phyloP scores from a whole-genome alignment of 2,329 filamentous ascomycete genomes.

The Raffaelea ambrosiae region DNA sequence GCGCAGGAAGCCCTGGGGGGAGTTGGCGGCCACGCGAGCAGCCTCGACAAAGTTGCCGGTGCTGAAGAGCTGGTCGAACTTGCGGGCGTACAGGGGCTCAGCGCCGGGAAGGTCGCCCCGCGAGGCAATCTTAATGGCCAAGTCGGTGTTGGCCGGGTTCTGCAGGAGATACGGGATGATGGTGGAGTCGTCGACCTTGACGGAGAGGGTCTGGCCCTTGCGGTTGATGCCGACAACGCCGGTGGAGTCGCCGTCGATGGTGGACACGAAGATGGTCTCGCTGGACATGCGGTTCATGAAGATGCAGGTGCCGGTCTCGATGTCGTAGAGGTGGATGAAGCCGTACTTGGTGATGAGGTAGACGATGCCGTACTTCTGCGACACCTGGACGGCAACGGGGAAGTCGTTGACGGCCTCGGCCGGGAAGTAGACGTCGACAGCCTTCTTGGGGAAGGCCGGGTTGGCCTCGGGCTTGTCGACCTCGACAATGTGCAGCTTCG shows the following conservation, averaged over 20 bases:
- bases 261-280: slow-evolving; percentile 96
- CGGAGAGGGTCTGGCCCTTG: slow-evolving; percentile 92
- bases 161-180: slow-evolving; percentile 93
- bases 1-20: slow-evolving; percentile 87
- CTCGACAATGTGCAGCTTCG: slow-evolving; percentile 96
- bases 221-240: slow-evolving; percentile 94
- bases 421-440: slow-evolving; percentile 96
- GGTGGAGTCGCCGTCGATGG: slow-evolving; percentile 70
- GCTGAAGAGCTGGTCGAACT: slow-evolving; percentile 82
- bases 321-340: slow-evolving; percentile 97
- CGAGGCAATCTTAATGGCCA: slow-evolving; percentile 94
- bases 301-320: slow-evolving; percentile 90
- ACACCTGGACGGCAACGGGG: slow-evolving; percentile 95
- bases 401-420: slow-evolving; percentile 94
- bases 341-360: slow-evolving; percentile 98
- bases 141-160: slow-evolving; percentile 86
- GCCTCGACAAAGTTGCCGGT: slow-evolving; percentile 78
- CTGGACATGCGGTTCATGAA: slow-evolving; percentile 99
- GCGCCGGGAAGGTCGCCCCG: slow-evolving; percentile 89
- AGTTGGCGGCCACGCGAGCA: slow-evolving; percentile 94
- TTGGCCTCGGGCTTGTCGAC: slow-evolving; percentile 90
- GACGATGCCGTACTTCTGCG: slow-evolving; percentile 90
- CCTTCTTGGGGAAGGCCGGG: slow-evolving; percentile 86
- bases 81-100: slow-evolving; percentile 83
- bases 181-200: slow-evolving; percentile 84